phyloP scores from a whole-genome alignment of 495 filamentous ascomycete genomes.

The Filosporella fistucella region DNA sequence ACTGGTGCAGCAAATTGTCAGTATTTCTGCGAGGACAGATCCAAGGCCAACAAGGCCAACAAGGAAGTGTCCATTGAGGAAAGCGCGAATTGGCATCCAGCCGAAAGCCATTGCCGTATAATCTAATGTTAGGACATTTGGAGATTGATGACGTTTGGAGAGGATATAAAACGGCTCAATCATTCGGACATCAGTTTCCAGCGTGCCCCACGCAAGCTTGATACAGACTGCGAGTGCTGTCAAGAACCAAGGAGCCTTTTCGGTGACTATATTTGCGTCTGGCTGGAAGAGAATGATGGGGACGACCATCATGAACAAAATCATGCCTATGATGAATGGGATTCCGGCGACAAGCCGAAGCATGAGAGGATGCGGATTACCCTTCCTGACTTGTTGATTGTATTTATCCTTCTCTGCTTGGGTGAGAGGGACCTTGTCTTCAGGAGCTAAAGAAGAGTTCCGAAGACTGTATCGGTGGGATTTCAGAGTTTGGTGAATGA shows the following conservation, averaged over 20 bases:
- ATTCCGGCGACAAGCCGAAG: constrained; percentile 54
- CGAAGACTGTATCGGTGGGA: constrained; percentile 62
- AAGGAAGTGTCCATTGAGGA: constrained; percentile 58
- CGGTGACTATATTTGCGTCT: constrained; percentile 45
- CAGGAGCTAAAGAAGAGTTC: constrained; percentile 58
- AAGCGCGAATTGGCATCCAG: constrained; percentile 52
- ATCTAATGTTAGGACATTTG: constrained; percentile 61
- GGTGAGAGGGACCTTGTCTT: constrained; percentile 30
- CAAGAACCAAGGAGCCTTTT: constrained; percentile 59
- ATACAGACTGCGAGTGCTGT: constrained; percentile 58
- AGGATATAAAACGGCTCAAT: constrained; percentile 73
- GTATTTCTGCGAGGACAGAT: constrained; percentile 57
- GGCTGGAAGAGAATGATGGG: constrained; percentile 53
- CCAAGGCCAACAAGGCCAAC: constrained; percentile 59
- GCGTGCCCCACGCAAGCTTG: constrained; percentile 61
- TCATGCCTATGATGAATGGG: constrained; percentile 47
- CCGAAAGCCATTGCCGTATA: constrained; percentile 69
- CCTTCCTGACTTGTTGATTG: constrained; percentile 33
- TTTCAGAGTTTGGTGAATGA: constrained; percentile 62
- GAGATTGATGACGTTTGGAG: constrained; percentile 54
- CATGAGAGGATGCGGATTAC: constrained; percentile 67
- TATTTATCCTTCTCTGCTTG: constrained; percentile 32
- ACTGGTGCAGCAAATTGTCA: constrained; percentile 62
- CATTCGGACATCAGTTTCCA: constrained; percentile 70
- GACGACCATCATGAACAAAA: constrained; percentile 46